A percentile compares a stretch with the other conserved stretches of the same genome.
These are phyloP conservation scores for Sodiomyces alkalinus DNA, from an alignment of 2,329 filamentous ascomycete species.

Conservation along the genomic window DNA sequence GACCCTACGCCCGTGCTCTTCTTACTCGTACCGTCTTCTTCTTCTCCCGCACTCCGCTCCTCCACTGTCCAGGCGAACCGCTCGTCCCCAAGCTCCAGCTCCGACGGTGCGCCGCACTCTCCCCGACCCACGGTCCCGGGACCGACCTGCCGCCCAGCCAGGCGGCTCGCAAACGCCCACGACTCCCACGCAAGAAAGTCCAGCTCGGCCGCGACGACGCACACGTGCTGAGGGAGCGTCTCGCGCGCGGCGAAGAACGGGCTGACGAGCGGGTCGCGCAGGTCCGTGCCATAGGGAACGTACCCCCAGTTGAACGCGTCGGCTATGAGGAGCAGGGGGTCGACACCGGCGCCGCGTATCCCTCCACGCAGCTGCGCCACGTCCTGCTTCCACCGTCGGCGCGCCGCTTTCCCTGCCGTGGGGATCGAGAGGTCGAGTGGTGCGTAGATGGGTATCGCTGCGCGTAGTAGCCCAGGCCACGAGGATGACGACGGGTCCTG, in stretches of 20 bases:
- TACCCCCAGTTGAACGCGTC: conserved; percentile 19
- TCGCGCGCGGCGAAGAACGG: conserved; percentile 16
- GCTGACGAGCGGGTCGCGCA: conserved; percentile 17
- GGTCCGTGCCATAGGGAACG: conserved; percentile 14
- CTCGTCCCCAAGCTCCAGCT: conserved; percentile 16
- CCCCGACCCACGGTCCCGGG: conserved; percentile 5
- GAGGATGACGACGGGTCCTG: neutral
- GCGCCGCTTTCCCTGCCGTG: conserved; percentile 10
- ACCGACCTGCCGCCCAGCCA: conserved; percentile 6
- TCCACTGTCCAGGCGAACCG: conserved; percentile 19
- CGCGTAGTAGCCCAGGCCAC: no score
- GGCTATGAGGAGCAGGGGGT: conserved; percentile 9
- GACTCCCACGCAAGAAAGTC: conserved; percentile 16
- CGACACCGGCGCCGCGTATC: conserved; percentile 7
- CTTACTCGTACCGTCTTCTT: conserved; percentile 9
- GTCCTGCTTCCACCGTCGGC: conserved; percentile 12
- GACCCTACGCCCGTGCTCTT: no score
- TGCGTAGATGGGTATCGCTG: conserved; percentile 26
- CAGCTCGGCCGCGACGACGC: conserved; percentile 21
- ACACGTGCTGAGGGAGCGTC: conserved; percentile 18
- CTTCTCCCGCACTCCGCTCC: neutral
- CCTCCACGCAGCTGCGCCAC: conserved; percentile 5
- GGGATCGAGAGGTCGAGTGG: conserved; percentile 17
- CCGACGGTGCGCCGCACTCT: conserved; percentile 5
- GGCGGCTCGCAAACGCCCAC: conserved; percentile 7